phyloP scores from a whole-genome alignment of 2,329 filamentous ascomycete species.

The Albophoma yamanashiensis region DNA sequence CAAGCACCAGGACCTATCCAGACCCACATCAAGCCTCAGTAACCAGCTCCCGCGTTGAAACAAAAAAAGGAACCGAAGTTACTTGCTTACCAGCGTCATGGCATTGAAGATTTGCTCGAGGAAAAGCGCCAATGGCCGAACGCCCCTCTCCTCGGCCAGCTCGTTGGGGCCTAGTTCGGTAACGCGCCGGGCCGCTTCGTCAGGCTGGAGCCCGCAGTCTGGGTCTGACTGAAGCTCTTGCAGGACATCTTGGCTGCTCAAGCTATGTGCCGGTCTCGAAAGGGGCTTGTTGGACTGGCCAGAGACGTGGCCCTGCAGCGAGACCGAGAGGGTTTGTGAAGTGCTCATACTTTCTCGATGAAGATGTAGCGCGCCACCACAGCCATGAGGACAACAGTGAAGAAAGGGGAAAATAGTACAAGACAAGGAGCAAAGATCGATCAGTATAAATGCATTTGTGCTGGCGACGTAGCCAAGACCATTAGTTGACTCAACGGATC shows the following conservation, averaged over 20 bases:
- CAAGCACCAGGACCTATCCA: constrained; percentile 38
- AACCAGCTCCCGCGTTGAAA: not conserved
- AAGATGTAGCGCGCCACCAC: not conserved
- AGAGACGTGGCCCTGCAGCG: constrained; percentile 15
- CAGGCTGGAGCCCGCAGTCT: constrained; percentile 43
- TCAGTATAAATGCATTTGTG: not conserved
- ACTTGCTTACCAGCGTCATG: constrained; percentile 47
- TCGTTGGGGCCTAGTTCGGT: constrained; percentile 52
- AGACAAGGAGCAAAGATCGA: not conserved
- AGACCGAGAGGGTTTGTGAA: not conserved
- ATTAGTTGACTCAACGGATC: not conserved
- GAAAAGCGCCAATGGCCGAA: constrained; percentile 52
- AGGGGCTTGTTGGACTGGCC: constrained; percentile 39
- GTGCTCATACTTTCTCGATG: not conserved
- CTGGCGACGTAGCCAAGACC: not conserved
- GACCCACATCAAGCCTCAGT: not conserved
- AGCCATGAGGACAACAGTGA: not conserved
- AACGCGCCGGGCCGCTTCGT: constrained; percentile 44
- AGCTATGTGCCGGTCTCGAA: constrained; percentile 50
- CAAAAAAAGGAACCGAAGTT: too few species aligned
- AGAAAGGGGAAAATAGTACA: too few species aligned
- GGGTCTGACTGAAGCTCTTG: constrained; percentile 45
- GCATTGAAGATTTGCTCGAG: constrained; percentile 58
- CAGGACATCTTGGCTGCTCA: constrained; percentile 39
- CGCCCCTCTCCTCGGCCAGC: constrained; percentile 47